These are phyloP conservation scores for Monilinia laxa DNA, from an alignment of 2,329 filamentous ascomycete species.

Conservation along the genomic window DNA sequence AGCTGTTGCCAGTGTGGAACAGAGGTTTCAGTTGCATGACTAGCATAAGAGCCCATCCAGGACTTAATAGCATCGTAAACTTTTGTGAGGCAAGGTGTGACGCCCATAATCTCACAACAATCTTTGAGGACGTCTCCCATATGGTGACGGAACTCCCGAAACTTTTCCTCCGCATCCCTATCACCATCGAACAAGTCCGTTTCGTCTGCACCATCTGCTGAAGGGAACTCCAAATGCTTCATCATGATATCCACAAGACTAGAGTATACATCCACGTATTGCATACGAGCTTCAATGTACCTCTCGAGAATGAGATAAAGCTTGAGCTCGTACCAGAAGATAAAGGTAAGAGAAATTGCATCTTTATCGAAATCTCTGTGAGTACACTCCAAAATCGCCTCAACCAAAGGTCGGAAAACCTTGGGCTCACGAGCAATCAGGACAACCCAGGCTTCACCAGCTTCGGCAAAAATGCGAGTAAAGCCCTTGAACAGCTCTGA, in stretches of 20 bases:
- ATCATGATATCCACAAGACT: conserved; percentile 92
- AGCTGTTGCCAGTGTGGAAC: conserved; percentile 96
- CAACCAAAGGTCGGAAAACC: conserved; percentile 82
- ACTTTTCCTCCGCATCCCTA: conserved; percentile 93
- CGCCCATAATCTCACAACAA: conserved; percentile 92
- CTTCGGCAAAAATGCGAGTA: conserved; percentile 87
- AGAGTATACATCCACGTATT: conserved; percentile 79
- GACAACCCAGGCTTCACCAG: conserved; percentile 91
- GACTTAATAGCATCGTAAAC: conserved; percentile 80
- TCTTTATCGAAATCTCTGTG: conserved; percentile 84
- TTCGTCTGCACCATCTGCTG: conserved; percentile 65
- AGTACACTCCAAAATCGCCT: conserved; percentile 89
- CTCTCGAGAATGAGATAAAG: conserved; percentile 90
- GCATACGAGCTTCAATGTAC: conserved; percentile 77
- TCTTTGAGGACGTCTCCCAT: conserved; percentile 99
- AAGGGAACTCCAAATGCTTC: conserved; percentile 83
- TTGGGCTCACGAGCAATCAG: conserved; percentile 80
- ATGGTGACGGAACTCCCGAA: conserved; percentile 90
- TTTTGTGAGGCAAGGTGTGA: conserved; percentile 86
- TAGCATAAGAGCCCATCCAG: conserved; percentile 82
- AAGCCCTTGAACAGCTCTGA: conserved; percentile 81
- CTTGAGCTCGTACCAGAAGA: conserved; percentile 98
- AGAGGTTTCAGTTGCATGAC: conserved; percentile 67
- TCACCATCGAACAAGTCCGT: conserved; percentile 92
- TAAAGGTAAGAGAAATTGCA: conserved; percentile 89